These are phyloP conservation scores for Bryoerythrophyllum caledonicum DNA, from an alignment of 225 moss, liverwort and hornwort species.

Conservation along the genomic window DNA sequence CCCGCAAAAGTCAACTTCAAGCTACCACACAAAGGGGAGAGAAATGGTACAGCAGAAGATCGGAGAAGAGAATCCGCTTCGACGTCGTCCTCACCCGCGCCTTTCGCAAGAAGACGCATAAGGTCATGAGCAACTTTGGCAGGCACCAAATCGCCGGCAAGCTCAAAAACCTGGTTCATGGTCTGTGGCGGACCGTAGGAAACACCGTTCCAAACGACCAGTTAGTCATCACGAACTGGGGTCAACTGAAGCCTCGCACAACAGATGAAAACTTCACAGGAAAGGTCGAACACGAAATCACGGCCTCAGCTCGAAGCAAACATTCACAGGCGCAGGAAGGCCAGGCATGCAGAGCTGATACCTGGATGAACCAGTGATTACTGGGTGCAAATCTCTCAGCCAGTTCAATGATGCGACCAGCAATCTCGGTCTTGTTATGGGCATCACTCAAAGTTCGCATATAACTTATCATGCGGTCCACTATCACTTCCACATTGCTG, in stretches of 20 bases:
- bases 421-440: constrained; percentile 93
- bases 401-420: constrained; percentile 91
- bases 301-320: too few relatives aligned
- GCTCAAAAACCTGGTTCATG: constrained; percentile 99
- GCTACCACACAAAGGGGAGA: constrained; percentile 16
- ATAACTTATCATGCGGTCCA: constrained; percentile 76
- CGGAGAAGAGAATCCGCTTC: constrained; percentile 92
- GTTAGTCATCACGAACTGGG: too few relatives aligned
- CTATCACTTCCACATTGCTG: constrained; percentile 91
- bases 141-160: constrained; percentile 94
- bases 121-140: constrained; percentile 94
- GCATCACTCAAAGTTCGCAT: constrained; percentile 89
- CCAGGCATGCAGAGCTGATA: constrained; percentile 23
- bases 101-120: constrained; percentile 96
- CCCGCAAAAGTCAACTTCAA: too few relatives aligned
- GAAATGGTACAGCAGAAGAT: constrained; percentile 79
- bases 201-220: neutral
- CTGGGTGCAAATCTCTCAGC: constrained; percentile 97
- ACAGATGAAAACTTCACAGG: neutral
- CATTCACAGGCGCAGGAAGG: too few relatives aligned
- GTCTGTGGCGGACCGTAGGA: constrained; percentile 50
- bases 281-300: too few relatives aligned
- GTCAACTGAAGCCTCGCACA: too few relatives aligned
- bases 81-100: constrained; percentile 93
- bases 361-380: constrained; percentile 99